Conservation (phyloP, 306 rosid species). For the Corylus americana region DNA sequence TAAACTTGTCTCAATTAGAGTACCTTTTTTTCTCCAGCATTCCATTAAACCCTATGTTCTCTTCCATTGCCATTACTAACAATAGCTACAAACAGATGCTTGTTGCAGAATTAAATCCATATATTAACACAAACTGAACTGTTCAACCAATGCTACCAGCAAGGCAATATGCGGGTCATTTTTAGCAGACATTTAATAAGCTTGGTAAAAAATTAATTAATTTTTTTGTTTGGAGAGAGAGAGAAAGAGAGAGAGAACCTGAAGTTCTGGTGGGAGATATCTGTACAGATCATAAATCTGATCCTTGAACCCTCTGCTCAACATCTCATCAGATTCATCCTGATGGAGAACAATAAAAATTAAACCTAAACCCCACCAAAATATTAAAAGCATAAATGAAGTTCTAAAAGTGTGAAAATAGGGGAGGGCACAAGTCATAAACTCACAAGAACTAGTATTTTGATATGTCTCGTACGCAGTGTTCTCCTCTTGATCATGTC, state of each 20-base stretch:
- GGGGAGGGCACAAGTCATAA: constrained; percentile 7
- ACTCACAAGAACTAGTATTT: constrained; percentile 78
- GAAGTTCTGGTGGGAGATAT: constrained; percentile 98
- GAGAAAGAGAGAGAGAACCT: constrained; percentile 53
- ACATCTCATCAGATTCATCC: constrained; percentile 99
- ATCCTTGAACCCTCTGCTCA: constrained; percentile 99
- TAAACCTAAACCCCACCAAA: neutral
- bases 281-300: constrained; percentile 96
- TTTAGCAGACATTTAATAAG: neutral
- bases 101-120: neutral
- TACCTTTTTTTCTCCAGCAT: neutral
- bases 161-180: neutral
- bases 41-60: neutral
- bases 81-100: neutral
- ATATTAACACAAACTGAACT: neutral
- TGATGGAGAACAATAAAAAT: constrained; percentile 25
- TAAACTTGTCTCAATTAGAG: neutral
- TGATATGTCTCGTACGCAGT: constrained; percentile 86
- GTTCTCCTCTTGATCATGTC: constrained; percentile 99
- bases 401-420: neutral
- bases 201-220: too few relatives aligned
- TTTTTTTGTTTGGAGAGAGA: neutral
- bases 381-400: neutral
- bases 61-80: neutral
- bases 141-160: neutral